Evolutionary conservation across 1,139 yeast genomes (phyloP).

Genomic region (Blastobotrys apis): DNA sequence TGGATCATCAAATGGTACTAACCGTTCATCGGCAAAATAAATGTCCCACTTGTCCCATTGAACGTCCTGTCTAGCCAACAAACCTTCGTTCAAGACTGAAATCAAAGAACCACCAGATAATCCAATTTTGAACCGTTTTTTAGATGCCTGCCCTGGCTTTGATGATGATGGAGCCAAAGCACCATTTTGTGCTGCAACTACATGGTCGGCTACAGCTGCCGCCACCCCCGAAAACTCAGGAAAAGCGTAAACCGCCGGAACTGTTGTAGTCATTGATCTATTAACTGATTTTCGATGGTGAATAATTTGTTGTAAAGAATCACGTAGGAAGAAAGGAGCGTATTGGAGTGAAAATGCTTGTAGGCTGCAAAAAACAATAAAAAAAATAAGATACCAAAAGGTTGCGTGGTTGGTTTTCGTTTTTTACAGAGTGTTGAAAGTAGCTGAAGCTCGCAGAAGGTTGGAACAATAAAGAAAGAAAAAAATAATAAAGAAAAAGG

Average conservation of each 20-base stretch:
- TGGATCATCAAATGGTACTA: constrained; percentile 78
- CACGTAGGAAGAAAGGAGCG: too few relatives aligned
- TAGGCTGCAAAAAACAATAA: neutral
- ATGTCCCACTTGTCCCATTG: constrained; percentile 96
- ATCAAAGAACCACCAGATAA: constrained; percentile 89
- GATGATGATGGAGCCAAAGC: constrained; percentile 38
- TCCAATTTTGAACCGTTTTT: constrained; percentile 77
- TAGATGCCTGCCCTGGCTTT: neutral
- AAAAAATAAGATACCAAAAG: neutral
- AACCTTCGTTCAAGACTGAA: constrained; percentile 79
- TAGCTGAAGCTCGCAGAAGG: too few relatives aligned
- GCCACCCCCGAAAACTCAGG: constrained; percentile 89
- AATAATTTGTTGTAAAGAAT: too few relatives aligned
- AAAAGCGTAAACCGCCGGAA: constrained; percentile 86
- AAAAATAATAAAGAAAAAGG: neutral
- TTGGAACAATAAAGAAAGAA: too few relatives aligned
- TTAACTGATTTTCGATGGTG: too few relatives aligned
- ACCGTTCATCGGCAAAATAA: constrained; percentile 93
- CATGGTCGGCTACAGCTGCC: constrained; percentile 91
- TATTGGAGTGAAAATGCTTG: neutral
- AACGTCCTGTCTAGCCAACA: constrained; percentile 66
- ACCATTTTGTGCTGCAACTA: constrained; percentile 76
- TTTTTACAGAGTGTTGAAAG: too few relatives aligned
- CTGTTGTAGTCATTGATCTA: constrained; percentile 74
- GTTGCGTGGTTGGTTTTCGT: too few relatives aligned